phyloP scores from a whole-genome alignment of 352 stramenopile genomes.

The Chrysophaeum taylorii region DNA sequence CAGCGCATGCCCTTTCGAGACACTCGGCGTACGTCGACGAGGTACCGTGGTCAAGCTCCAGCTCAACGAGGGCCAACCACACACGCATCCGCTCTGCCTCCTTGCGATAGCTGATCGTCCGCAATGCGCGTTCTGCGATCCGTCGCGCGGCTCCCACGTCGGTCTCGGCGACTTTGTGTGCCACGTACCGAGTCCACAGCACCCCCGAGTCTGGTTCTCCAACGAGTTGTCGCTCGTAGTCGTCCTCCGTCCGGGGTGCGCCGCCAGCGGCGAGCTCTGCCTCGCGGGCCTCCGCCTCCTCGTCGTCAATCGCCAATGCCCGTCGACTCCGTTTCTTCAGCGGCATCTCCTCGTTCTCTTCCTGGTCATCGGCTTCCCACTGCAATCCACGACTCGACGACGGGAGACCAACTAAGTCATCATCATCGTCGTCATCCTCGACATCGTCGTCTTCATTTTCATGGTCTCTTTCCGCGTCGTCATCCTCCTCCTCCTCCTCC shows the following conservation, averaged over 20 bases:
- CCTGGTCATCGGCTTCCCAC: background rate
- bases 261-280: background rate
- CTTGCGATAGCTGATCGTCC: background rate
- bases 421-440: background rate
- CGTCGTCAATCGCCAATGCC: background rate
- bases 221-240: background rate
- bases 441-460: background rate
- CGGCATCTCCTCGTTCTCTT: background rate
- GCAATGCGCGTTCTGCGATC: background rate
- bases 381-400: too few relatives aligned
- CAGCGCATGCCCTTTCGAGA: background rate
- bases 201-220: background rate
- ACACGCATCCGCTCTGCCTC: background rate
- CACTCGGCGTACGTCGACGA: background rate
- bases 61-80: background rate
- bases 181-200: background rate
- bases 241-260: background rate
- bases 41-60: background rate
- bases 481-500: slow-evolving; percentile 4
- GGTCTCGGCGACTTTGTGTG: background rate
- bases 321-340: background rate
- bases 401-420: too few relatives aligned
- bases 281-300: background rate
- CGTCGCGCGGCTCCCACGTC: background rate
- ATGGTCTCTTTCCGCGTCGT: background rate